Evolutionary conservation across 345 rosid species (phyloP), one percentile per base, ranked within the genome.

Genomic region (Leavenworthia alabamica): DNA sequence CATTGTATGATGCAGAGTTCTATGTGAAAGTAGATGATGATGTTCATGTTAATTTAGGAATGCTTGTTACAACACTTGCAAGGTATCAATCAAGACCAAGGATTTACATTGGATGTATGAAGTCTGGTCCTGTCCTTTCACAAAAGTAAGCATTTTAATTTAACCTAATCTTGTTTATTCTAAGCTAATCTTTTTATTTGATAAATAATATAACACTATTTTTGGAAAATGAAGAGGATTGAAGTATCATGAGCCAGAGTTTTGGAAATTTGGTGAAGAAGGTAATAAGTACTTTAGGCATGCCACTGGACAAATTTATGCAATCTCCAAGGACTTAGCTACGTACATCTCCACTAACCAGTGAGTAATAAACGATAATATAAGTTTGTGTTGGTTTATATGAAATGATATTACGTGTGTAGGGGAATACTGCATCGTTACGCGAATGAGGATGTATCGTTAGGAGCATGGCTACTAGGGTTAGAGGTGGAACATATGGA

Each of bases 51-150:
- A 92, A 92, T 58, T 27, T 85, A 47, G 98, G 96, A 1, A 76
- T 58, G 81, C 68, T 92, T 7, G 78, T 24, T 13, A 80, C 62
- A 15, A 75, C 88, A 2, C 77, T 92, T 8, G 83, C 87, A 0
- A 76, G 59, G 36, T 36, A 89, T 70, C 78, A 86, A 44, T 66
- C 80, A 37, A 92, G 81, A 64, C 88, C 93, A 0, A 70, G 90
- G 70, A 67, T 83, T 13, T 92, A 89, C 63, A 89, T 92, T n/a
- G 98, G 98, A 1, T 92, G 98, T 82, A 92, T 92, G 98, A 92
- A 89, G 61, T 89, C 98, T 1, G 97, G 98, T 1, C 96, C 98
- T 0, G 95, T 92, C 57, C 83, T 92, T 15, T 77, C 84, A 29
- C 80, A 77, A 24, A 81, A 86, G 98, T 92, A 74, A 78, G 77